Base-by-base conservation (phyloP, 139 green algal genomes). In the Volvox reticuliferus region DNA sequence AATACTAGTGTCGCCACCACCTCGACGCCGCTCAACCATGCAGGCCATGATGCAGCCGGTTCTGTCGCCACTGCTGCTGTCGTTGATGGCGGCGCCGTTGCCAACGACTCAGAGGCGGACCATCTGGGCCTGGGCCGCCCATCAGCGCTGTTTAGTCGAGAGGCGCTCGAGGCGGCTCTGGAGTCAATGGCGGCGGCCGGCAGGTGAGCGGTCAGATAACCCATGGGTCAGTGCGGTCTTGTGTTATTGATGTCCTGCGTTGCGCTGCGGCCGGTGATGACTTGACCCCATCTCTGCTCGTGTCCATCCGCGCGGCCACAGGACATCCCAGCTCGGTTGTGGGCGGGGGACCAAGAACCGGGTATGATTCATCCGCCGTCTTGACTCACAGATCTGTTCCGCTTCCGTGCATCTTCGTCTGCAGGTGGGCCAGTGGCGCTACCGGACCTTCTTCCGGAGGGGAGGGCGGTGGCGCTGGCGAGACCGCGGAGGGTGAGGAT, bases 111-210 rank as follows among this genome's bases (percentile, higher is more conserved):
- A 32, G 82, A 37, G 1, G 82, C 82, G 9, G 73, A 90, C 50
- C 26, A 65, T 75, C 55, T 90, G 86, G 86, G 86, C 12, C 73
- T 84, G 86, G 86, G 75, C 24, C 86, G 86, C 18, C 71, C 86
- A 14, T 68, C 55, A 24, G 30, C 44, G 75, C 71, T 90, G 30
- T 90, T 90, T 76, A 78, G 67, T 1, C 73, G 75, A 3, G 30
- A 77, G 73, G 86, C 86, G 32, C 86, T 90, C 73, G 86, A 90
- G 86, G 73, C 24, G 50, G 86, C 86, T 12, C n/a, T 82, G 85
- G 5, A 24, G 65, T 65, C 1, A 37, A 0, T 50, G 36, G 17
- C 2, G 67, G 67, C 17, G 22, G 33, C 19, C 77, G 55, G 18
- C 28, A 84, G 78, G 37, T 63, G 78, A 33, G 32, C 6, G 24